Percentiles rank a stretch among this genome's conserved stretches.
These are phyloP conservation scores for Choiromyces venosus DNA, from an alignment of 495 filamentous ascomycete genomes.

Conservation along the genomic window DNA sequence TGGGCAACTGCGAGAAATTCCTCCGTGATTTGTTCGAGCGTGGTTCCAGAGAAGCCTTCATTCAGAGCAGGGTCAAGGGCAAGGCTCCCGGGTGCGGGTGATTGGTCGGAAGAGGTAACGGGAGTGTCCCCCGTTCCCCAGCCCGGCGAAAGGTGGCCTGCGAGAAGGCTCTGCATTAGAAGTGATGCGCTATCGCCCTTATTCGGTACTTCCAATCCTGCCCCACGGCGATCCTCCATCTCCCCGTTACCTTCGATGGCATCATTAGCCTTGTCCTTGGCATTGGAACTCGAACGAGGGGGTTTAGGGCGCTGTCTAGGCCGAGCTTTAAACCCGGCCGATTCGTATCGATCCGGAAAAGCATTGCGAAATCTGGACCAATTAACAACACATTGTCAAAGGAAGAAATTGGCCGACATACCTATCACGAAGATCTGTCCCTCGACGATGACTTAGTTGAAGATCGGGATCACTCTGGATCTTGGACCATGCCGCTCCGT, in stretches of 20 bases:
- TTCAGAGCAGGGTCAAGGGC: constrained; percentile 38
- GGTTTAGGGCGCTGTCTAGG: constrained; percentile 40
- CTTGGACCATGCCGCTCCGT: constrained; percentile 42
- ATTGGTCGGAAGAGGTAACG: constrained; percentile 34
- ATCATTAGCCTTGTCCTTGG: constrained; percentile 19
- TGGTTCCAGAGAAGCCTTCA: constrained; percentile 29
- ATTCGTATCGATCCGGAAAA: constrained; percentile 40
- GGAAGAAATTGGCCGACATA: constrained; percentile 23
- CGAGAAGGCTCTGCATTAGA: constrained; percentile 35
- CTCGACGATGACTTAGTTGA: constrained; percentile 37
- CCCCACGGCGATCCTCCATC: constrained; percentile 19
- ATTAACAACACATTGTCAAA: constrained; percentile 20
- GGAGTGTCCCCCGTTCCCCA: constrained; percentile 30
- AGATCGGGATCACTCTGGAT: constrained; percentile 38
- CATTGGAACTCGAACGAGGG: constrained; percentile 24
- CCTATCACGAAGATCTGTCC: constrained; percentile 42
- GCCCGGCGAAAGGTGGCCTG: constrained; percentile 24
- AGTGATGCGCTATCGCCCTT: constrained; percentile 32
- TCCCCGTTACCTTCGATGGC: constrained; percentile 25
- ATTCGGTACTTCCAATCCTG: constrained; percentile 29
- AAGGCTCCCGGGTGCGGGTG: constrained; percentile 38
- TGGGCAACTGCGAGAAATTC: constrained; percentile 37
- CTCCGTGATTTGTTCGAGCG: constrained; percentile 38
- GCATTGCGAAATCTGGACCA: constrained; percentile 40
- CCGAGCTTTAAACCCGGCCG: constrained; percentile 41